Evolutionary conservation across 768 basidiomycete genomes (phyloP), one percentile per base, ranked within the genome.

Genomic region (Suillus cothurnatus): DNA sequence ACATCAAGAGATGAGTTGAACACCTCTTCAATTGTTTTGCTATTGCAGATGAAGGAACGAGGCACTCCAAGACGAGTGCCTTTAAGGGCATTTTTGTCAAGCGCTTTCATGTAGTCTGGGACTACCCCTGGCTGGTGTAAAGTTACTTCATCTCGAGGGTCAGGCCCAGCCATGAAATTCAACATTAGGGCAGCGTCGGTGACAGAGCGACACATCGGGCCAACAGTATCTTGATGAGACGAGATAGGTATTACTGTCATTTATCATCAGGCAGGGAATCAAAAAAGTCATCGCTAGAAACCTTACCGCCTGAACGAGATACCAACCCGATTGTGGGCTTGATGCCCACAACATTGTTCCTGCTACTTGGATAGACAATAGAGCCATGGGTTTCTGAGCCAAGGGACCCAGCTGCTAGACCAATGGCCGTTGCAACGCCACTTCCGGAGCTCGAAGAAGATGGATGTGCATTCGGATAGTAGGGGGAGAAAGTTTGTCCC

Each of bases 371-470:
- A 38, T 69, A 78, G 21, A 77, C 73, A 60, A 83, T 82, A 41
- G 78, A 79, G 9, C 82, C 82, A 64, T 81, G 79, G 12, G 79
- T 82, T 71, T 82, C 82, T 2, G 78, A 50, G 15, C 50, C 50
- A 52, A 52, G 28, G 1, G 50, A 52, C 8, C 50, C 50, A 0
- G 50, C 50, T 52, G 26, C 28, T 28, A 52, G 26, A 52, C 50
- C 26, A 52, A 52, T 8, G 5, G 49, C 49, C 50, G 74, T 17
- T 81, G 50, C 50, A 31, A 52, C 28, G 8, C 50, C 82, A 65
- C 80, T 81, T 21, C 83, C 83, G 11, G 80, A 78, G 62, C 79
- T 80, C 21, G 79, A 80, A 32, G 80, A 81, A 23, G 73, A 77
- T 2, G 82, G 79, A 62, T 81, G 68, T 19, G 76, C 81, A n/a